These are phyloP conservation scores for Salix suchowensis DNA, from an alignment of 345 rosid genomes.

Conservation along the genomic window DNA sequence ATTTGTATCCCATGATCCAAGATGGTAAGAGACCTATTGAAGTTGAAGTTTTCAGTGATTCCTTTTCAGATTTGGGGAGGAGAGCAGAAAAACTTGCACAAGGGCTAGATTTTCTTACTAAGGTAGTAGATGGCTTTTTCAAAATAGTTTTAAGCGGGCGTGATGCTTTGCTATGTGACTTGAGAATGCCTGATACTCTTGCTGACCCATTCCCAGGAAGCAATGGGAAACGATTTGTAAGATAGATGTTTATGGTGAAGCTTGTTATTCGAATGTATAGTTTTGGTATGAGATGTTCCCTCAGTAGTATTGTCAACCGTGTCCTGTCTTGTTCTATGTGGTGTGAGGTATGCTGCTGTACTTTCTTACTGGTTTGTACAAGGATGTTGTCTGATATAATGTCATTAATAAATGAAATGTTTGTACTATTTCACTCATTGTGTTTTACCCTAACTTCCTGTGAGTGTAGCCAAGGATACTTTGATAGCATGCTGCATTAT, in stretches of 20 bases:
- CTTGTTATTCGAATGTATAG: conserved; percentile 6
- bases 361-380: conserved; percentile 10
- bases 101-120: conserved; percentile 61
- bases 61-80: conserved; percentile 35
- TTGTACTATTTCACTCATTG: not conserved
- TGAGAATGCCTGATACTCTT: conserved; percentile 42
- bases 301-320: conserved; percentile 2
- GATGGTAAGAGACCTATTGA: conserved; percentile 40
- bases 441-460: not conserved
- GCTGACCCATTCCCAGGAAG: conserved; percentile 27
- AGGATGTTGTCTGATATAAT: conserved; percentile 11
- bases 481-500: too few species aligned
- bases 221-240: conserved; percentile 23
- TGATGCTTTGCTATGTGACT: conserved; percentile 77
- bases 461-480: too few species aligned
- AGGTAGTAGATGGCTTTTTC: conserved; percentile 73
- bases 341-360: conserved; percentile 7
- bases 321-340: conserved; percentile 4
- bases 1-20: conserved; percentile 57
- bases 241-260: conserved; percentile 31
- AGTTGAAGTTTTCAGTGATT: conserved; percentile 30
- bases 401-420: conserved; percentile 6
- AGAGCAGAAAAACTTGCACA: conserved; percentile 52
- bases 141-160: conserved; percentile 70
- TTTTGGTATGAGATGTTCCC: conserved; percentile 22